Conservation (phyloP, 257 asterid species). For the Primulina huaijiensis region DNA sequence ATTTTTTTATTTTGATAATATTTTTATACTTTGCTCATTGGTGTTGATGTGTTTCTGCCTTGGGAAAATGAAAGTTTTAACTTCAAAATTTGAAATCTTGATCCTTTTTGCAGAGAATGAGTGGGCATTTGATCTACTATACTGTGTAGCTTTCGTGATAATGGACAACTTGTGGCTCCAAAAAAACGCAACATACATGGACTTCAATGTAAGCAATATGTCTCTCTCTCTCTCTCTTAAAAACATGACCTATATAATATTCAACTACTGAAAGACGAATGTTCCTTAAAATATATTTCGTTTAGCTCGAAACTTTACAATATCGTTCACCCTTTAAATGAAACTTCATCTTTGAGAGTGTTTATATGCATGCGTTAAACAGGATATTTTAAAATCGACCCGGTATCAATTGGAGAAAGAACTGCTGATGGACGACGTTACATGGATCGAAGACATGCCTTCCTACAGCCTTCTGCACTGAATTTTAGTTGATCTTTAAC, state of each 20-base stretch:
- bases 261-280: neutral
- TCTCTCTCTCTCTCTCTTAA: neutral
- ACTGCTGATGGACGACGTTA: constrained; percentile 62
- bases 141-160: constrained; percentile 74
- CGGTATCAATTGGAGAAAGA: constrained; percentile 72
- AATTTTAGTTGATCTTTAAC: constrained; percentile 19
- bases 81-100: neutral
- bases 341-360: neutral
- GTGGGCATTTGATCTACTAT: constrained; percentile 81
- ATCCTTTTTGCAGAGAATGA: constrained; percentile 58
- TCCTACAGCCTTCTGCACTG: constrained; percentile 58
- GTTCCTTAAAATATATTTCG: neutral
- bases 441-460: constrained; percentile 75
- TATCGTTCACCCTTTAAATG: neutral
- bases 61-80: neutral
- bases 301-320: neutral
- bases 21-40: neutral
- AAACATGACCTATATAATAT: neutral
- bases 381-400: constrained; percentile 62
- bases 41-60: neutral
- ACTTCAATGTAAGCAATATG: constrained; percentile 58
- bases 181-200: constrained; percentile 73
- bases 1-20: neutral
- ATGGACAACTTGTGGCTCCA: constrained; percentile 90
- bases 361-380: neutral